These are phyloP conservation scores for Vanrija sp. DNA, from an alignment of 1,284 basidiomycete species.

Conservation along the genomic window DNA sequence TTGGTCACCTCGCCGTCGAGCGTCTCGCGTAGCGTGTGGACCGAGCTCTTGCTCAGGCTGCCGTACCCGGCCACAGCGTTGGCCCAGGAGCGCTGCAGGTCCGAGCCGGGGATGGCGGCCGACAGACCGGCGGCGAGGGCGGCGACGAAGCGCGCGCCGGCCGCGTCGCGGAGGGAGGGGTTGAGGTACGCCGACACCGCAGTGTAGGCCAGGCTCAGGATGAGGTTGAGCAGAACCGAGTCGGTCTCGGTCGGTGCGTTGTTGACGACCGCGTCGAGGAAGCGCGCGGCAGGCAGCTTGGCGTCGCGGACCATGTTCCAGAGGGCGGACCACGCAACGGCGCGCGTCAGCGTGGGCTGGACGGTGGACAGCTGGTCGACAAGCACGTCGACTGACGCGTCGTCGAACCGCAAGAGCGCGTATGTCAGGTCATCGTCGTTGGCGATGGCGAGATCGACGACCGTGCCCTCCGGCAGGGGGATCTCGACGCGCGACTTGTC, in stretches of 20 bases:
- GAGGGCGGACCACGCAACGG: conserved; percentile 10
- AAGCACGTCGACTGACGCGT: conserved; percentile 3
- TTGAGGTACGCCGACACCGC: neutral
- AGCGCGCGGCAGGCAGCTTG: conserved; percentile 1
- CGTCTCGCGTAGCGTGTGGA: neutral
- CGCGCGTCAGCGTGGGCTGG: conserved; percentile 6
- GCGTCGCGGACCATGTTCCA: conserved; percentile 12
- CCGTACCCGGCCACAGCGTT: neutral
- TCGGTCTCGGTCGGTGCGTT: conserved; percentile 3
- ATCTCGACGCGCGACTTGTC: conserved; percentile 6
- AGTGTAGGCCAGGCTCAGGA: neutral
- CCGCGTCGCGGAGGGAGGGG: neutral
- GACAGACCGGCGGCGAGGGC: neutral
- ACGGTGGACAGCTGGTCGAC: conserved; percentile 1
- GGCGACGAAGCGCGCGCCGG: neutral
- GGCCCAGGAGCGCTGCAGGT: conserved; percentile 10
- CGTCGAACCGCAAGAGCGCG: conserved; percentile 7
- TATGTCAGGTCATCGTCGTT: conserved; percentile 15
- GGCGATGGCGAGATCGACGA: conserved; percentile 6
- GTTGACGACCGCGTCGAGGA: conserved; percentile 1
- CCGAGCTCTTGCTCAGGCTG: neutral
- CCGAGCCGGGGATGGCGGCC: neutral
- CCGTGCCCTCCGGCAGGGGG: neutral
- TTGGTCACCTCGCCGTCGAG: conserved; percentile 1
- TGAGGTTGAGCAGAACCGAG: conserved; percentile 2